phyloP scores from a whole-genome alignment of 371 early-diverging fungal species.

The Saksenaea vasiformis region DNA sequence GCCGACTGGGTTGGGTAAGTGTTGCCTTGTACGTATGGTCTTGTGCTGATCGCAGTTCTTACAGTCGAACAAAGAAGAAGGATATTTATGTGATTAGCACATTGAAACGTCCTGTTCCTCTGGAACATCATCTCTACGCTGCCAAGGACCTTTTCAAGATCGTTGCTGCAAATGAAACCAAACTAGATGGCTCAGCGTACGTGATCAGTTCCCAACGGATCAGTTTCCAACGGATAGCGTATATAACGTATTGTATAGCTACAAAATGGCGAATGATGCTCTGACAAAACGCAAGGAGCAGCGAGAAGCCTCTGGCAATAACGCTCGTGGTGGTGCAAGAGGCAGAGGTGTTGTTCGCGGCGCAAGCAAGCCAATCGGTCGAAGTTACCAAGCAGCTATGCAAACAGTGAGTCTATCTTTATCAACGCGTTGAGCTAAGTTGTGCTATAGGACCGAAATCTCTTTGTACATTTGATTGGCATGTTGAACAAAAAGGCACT shows the following conservation, averaged over 20 bases:
- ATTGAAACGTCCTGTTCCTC: constrained; percentile 93
- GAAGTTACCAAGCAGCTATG: constrained; percentile 40
- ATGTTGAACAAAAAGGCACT: constrained; percentile 74
- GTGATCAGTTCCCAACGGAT: background rate
- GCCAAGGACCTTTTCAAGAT: constrained; percentile 83
- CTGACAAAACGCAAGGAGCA: constrained; percentile 56
- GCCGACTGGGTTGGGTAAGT: constrained; percentile 98
- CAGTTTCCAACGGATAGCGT: too few species aligned
- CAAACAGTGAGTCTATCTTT: constrained; percentile 32
- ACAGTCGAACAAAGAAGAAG: constrained; percentile 91
- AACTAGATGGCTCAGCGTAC: constrained; percentile 42
- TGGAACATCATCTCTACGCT: constrained; percentile 95
- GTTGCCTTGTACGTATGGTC: background rate
- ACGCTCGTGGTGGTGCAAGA: constrained; percentile 53
- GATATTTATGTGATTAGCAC: constrained; percentile 99
- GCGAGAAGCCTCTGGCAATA: constrained; percentile 38
- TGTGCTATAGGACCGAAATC: constrained; percentile 64
- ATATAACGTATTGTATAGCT: constrained; percentile 34
- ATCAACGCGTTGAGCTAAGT: background rate
- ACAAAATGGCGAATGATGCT: constrained; percentile 70
- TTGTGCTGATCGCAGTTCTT: background rate
- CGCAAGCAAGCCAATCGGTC: constrained; percentile 40
- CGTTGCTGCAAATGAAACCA: constrained; percentile 70
- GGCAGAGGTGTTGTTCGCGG: constrained; percentile 44
- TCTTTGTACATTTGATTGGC: constrained; percentile 81